A percentile compares a stretch with the other conserved stretches of the same genome.
These are phyloP conservation scores for Venturia effusa DNA, from an alignment of 2,329 filamentous ascomycete genomes.

Conservation along the genomic window DNA sequence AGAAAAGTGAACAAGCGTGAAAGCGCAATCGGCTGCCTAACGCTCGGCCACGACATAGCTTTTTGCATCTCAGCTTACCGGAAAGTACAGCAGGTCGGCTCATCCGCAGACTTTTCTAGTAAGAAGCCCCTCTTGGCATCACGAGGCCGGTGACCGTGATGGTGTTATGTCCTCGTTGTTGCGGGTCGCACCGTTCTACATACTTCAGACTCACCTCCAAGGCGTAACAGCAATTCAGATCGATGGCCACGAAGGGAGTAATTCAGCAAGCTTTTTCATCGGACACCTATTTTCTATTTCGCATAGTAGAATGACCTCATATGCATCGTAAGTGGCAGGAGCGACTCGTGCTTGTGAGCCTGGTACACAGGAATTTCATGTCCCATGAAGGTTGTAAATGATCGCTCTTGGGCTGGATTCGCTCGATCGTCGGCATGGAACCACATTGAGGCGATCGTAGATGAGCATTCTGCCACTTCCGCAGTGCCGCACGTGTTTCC, in stretches of 20 bases:
- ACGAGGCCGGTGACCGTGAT: not conserved
- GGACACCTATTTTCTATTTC: not conserved
- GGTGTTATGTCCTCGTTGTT: not conserved
- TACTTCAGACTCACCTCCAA: not conserved
- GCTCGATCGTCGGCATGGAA: conserved; percentile 4
- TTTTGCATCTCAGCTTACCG: not conserved
- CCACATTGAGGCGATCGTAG: conserved; percentile 3
- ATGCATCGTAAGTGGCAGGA: not conserved
- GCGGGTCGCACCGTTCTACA: not conserved
- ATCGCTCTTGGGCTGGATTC: not conserved
- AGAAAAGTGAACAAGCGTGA: not conserved
- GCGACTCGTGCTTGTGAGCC: not conserved
- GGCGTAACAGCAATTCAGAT: not conserved
- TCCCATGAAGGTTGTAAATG: not conserved
- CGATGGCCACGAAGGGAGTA: not conserved
- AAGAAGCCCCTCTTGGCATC: not conserved
- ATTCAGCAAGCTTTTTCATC: not conserved
- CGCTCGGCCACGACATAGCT: not conserved
- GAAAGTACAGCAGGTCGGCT: not conserved
- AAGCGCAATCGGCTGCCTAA: not conserved
- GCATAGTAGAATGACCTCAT: not conserved
- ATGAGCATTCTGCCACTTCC: not conserved
- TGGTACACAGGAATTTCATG: not conserved
- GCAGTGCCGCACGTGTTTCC: not conserved
- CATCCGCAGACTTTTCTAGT: not conserved